Evolutionary conservation across 805 yeast species (phyloP).

Genomic region (Aciculoconidium aculeatum): DNA sequence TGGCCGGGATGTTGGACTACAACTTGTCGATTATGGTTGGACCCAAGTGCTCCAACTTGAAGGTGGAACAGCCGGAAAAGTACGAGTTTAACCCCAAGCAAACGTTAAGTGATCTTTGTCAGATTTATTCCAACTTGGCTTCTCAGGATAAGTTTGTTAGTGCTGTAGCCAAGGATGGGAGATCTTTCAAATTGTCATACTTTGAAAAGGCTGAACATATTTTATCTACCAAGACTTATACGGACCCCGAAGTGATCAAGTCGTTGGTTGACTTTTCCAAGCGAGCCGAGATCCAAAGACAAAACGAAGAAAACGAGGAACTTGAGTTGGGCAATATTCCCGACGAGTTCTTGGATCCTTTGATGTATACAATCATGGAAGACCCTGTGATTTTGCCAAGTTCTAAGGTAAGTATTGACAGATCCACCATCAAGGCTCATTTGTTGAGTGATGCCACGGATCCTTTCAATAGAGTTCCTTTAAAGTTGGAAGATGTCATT

Average conservation of each 20-base stretch:
- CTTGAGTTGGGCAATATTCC: constrained; percentile 89
- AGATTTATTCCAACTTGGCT: constrained; percentile 70
- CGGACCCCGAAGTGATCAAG: constrained; percentile 43
- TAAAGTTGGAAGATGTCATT: constrained; percentile 79
- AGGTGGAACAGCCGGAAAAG: constrained; percentile 76
- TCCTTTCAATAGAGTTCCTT: constrained; percentile 92
- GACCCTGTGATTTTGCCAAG: constrained; percentile 94
- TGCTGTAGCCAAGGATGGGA: constrained; percentile 87
- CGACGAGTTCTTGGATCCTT: constrained; percentile 93
- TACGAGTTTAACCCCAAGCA: constrained; percentile 79
- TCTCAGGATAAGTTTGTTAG: constrained; percentile 57
- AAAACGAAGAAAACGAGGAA: constrained; percentile 74
- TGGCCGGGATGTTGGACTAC: constrained; percentile 94
- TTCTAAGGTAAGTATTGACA: constrained; percentile 78
- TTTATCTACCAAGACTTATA: constrained; percentile 49
- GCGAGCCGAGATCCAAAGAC: constrained; percentile 55
- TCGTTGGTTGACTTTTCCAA: constrained; percentile 52
- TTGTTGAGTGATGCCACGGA: constrained; percentile 91
- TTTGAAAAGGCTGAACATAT: constrained; percentile 70
- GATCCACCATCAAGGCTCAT: constrained; percentile 90
- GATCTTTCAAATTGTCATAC: constrained; percentile 68
- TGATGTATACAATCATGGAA: constrained; percentile 92
- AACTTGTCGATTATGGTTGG: constrained; percentile 92
- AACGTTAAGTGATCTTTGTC: constrained; percentile 61
- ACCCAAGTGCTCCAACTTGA: constrained; percentile 84